Evolutionary conservation across 306 rosid genomes (phyloP).

Genomic region (Sesbania bispinosa): DNA sequence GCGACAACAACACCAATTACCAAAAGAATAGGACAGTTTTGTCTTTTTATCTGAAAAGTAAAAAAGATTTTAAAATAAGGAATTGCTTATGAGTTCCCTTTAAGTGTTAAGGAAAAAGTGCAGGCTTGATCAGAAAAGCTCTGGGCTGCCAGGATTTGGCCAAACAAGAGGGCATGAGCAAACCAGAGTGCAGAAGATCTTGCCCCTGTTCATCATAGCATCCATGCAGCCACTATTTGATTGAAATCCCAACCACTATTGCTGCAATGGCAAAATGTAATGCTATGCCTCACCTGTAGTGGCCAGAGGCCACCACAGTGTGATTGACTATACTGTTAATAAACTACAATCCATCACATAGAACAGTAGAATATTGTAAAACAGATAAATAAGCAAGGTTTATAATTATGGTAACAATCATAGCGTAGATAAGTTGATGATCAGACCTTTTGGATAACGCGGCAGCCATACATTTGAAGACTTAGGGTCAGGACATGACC

Average conservation of each 20-base stretch:
- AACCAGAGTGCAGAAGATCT: no score
- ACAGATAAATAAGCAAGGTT: neutral
- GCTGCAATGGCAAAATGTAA: neutral
- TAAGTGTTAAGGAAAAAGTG: neutral
- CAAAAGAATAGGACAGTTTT: neutral
- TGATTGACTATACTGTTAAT: neutral
- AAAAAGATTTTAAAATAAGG: neutral
- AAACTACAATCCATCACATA: neutral
- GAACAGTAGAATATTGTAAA: conserved; percentile 2
- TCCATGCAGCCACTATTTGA: neutral
- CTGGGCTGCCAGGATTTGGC: neutral
- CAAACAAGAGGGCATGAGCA: neutral
- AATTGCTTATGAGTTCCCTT: neutral
- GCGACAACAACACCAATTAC: neutral
- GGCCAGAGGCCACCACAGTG: neutral
- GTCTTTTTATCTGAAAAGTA: neutral
- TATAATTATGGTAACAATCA: neutral
- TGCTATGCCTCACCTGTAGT: neutral
- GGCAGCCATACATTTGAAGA: conserved; percentile 99
- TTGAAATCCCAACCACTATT: neutral
- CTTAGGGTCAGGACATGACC: conserved; percentile 80
- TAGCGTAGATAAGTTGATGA: conserved; percentile 10
- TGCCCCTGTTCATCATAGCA: neutral
- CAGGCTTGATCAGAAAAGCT: neutral
- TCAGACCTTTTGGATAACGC: conserved; percentile 93